These are phyloP conservation scores for Clitocybe nebularis DNA, from an alignment of 1,284 basidiomycete species.

Conservation along the genomic window DNA sequence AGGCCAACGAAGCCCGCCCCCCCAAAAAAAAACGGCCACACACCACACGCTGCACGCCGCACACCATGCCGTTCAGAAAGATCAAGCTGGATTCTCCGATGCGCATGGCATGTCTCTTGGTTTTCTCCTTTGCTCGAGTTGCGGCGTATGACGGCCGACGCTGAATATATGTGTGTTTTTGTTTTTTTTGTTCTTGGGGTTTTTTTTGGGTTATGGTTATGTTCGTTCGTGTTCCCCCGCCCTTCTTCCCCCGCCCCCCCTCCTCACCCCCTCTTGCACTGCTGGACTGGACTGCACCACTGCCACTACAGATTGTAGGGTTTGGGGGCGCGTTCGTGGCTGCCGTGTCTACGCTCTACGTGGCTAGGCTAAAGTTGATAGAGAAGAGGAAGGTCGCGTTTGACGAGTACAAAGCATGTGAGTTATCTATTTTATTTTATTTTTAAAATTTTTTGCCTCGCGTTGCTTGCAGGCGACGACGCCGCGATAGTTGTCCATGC, in stretches of 20 bases:
- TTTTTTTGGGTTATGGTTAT: too few relatives aligned
- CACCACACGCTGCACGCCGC: background rate
- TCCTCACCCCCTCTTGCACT: background rate
- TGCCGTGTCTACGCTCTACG: constrained; percentile 16
- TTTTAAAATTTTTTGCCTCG: too few relatives aligned
- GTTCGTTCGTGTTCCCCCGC: too few relatives aligned
- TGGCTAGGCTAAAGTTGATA: constrained; percentile 15
- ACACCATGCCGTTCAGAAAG: constrained; percentile 1
- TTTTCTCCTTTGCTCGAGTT: background rate
- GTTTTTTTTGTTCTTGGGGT: too few relatives aligned
- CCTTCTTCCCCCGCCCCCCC: too few relatives aligned
- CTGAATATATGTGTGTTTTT: too few relatives aligned
- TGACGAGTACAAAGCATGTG: constrained; percentile 14
- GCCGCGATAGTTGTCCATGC: too few relatives aligned
- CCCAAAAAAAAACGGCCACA: background rate
- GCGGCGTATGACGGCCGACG: background rate
- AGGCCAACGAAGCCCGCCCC: background rate
- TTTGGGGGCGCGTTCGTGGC: constrained; percentile 14
- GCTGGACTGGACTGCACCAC: background rate
- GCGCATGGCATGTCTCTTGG: constrained; percentile 13
- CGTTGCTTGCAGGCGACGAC: too few relatives aligned
- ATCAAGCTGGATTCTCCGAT: constrained; percentile 16
- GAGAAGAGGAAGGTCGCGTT: constrained; percentile 16
- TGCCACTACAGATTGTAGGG: constrained; percentile 12
- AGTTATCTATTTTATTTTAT: background rate